A percentile compares a stretch with the other conserved stretches of the same genome.
These are phyloP conservation scores for Plasmodium berghei DNA, from an alignment of 169 alveolate genomes.

Conservation along the genomic window DNA sequence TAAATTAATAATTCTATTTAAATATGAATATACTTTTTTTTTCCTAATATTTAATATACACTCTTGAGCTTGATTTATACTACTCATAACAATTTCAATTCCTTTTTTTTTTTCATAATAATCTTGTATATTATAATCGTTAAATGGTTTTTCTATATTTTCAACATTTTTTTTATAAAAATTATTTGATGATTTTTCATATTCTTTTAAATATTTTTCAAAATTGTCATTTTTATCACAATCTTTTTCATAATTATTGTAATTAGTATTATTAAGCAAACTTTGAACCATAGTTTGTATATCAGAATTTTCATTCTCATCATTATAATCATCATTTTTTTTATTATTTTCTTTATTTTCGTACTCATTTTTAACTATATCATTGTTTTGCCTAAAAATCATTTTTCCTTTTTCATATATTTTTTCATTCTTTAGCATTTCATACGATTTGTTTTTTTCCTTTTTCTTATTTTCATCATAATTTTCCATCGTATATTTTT, in stretches of 20 bases:
- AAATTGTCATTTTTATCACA: too few species aligned
- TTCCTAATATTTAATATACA: conserved; percentile 58
- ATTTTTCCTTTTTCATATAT: background rate
- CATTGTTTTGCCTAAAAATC: background rate
- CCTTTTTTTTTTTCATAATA: conserved; percentile 34
- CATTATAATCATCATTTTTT: background rate
- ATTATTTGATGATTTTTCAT: background rate
- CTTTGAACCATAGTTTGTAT: background rate
- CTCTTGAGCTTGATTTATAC: conserved; percentile 66
- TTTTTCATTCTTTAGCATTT: background rate
- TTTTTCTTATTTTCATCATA: background rate
- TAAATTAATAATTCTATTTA: conserved; percentile 51
- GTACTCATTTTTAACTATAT: background rate
- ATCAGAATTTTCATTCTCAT: background rate
- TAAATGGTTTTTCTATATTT: conserved; percentile 8
- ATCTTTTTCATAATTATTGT: background rate
- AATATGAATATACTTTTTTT: conserved; percentile 36
- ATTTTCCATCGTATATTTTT: background rate
- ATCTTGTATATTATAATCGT: conserved; percentile 17
- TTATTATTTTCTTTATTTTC: background rate
- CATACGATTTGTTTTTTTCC: background rate
- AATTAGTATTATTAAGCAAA: background rate
- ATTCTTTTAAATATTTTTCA: background rate
- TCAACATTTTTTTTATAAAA: conserved; percentile 1
- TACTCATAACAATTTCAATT: conserved; percentile 59